Conservation (phyloP, 805 yeast species). For the Kodamaea nitidulidarum region DNA sequence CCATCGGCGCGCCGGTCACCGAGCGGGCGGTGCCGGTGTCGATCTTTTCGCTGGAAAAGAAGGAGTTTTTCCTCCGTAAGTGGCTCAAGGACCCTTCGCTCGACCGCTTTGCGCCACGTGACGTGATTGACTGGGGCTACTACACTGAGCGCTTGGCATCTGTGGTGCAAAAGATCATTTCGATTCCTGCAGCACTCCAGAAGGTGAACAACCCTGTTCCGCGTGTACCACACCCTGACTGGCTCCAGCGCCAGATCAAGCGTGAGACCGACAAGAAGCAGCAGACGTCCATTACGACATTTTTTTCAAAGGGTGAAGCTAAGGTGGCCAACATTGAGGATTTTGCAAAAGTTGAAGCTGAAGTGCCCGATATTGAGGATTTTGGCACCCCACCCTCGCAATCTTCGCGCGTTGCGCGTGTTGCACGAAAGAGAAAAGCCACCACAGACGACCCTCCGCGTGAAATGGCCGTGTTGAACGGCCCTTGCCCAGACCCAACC, state of each 20-base stretch:
- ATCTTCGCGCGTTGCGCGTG: too few relatives aligned
- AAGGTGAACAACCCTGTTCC: constrained; percentile 89
- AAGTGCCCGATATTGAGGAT: constrained; percentile 71
- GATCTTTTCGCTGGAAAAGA: constrained; percentile 86
- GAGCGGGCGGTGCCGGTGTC: constrained; percentile 97
- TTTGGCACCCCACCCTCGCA: too few relatives aligned
- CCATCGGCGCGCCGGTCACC: constrained; percentile 83
- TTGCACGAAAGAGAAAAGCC: constrained; percentile 43
- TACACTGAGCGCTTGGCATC: constrained; percentile 88
- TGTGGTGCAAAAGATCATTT: constrained; percentile 88
- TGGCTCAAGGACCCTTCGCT: constrained; percentile 83
- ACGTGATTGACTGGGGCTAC: constrained; percentile 89
- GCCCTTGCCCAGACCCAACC: constrained; percentile 60
- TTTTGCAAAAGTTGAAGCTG: constrained; percentile 43
- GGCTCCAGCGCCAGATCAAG: constrained; percentile 70
- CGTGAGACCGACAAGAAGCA: constrained; percentile 61
- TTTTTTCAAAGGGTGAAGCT: constrained; percentile 46
- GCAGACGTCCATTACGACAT: constrained; percentile 60
- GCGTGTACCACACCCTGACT: constrained; percentile 87
- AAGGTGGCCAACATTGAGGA: constrained; percentile 46
- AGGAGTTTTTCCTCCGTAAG: constrained; percentile 68
- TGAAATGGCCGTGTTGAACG: constrained; percentile 44
- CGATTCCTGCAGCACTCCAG: constrained; percentile 97
- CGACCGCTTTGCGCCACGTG: constrained; percentile 80
- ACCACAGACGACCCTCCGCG: constrained; percentile 26